These are phyloP conservation scores for Solanum bulbocastanum DNA, from an alignment of 257 asterid species.

Conservation along the genomic window DNA sequence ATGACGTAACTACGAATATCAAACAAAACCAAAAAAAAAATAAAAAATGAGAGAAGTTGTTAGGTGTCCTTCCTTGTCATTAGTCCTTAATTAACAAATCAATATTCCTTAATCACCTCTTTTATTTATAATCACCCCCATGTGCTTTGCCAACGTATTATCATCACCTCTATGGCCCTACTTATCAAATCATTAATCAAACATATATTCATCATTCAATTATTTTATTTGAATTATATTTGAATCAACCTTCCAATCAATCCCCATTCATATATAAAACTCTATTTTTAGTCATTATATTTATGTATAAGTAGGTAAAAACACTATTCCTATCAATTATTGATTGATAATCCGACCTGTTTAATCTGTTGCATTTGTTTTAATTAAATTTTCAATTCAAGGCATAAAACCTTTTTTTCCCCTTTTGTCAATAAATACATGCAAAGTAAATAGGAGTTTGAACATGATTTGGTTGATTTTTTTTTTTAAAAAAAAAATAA, in stretches of 20 bases:
- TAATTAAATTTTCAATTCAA: not conserved
- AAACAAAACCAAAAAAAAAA: not conserved
- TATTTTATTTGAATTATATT: not conserved
- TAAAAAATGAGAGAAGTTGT: not conserved
- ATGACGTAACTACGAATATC: no score
- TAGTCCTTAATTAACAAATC: not conserved
- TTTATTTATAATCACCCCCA: conserved; percentile 2
- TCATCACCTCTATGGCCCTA: not conserved
- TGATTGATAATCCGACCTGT: not conserved
- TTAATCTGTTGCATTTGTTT: not conserved
- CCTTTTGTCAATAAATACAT: not conserved
- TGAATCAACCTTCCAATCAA: not conserved
- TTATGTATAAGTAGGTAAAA: not conserved
- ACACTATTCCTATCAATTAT: not conserved
- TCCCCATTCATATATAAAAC: not conserved
- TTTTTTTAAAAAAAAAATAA: no score
- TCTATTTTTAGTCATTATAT: not conserved
- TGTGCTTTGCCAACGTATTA: conserved; percentile 3
- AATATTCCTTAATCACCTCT: not conserved
- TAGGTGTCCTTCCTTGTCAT: not conserved
- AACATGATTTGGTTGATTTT: no score
- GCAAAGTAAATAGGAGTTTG: not conserved
- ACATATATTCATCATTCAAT: not conserved
- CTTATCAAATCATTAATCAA: not conserved
- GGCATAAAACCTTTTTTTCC: not conserved